A percentile compares a stretch with the other conserved stretches of the same genome.
Conservation (phyloP, 2,329 filamentous ascomycete genomes). For the Teratosphaeriaceae sp. region DNA sequence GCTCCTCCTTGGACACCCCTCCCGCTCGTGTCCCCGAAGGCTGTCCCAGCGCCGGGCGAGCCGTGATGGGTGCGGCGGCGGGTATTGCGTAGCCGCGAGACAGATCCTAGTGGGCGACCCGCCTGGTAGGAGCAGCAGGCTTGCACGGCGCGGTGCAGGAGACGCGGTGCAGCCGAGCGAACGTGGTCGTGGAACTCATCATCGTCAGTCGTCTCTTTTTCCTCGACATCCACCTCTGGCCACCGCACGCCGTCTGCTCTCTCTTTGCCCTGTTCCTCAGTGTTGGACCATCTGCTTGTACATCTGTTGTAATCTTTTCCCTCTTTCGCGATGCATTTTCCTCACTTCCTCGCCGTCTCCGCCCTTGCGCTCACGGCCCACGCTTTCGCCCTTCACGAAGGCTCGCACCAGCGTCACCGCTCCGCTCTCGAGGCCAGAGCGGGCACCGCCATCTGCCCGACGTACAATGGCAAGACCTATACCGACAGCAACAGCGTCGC, state of each 20-base stretch:
- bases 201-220: not conserved
- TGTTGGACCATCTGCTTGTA: not conserved
- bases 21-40: too few relatives aligned
- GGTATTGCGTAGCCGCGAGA: not conserved
- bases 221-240: not conserved
- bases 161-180: not conserved
- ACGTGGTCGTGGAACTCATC: not conserved
- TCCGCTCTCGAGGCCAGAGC: slow-evolving; percentile 2
- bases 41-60: too few relatives aligned
- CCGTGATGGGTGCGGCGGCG: too few relatives aligned
- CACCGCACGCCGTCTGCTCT: not conserved
- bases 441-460: slow-evolving; percentile 6
- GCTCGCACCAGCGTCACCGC: not conserved
- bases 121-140: not conserved
- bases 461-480: slow-evolving; percentile 5
- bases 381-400: slow-evolving; percentile 1
- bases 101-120: not conserved
- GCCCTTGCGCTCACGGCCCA: not conserved
- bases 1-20: not conserved
- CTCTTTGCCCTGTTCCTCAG: not conserved
- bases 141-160: not conserved
- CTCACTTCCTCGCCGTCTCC: not conserved
- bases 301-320: not conserved
- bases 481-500: slow-evolving; percentile 5
- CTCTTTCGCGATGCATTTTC: slow-evolving; percentile 2